Evolutionary conservation across 495 filamentous ascomycete species (phyloP).

Genomic region (Tuber melanosporum): DNA sequence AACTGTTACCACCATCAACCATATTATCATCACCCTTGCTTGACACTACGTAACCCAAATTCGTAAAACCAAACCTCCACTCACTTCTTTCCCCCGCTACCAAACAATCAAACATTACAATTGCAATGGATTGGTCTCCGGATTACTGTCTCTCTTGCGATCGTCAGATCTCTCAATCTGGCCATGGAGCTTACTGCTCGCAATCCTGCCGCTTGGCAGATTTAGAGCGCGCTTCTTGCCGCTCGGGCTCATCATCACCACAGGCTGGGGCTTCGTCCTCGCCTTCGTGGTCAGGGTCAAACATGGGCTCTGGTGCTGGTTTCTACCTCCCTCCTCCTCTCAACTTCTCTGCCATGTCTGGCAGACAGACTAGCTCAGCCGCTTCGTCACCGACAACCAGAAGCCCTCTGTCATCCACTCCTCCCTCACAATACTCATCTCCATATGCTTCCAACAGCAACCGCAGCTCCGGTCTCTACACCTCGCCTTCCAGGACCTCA

Average conservation of each 20-base stretch:
- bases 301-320: conserved; percentile 43
- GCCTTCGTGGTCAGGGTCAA: conserved; percentile 46
- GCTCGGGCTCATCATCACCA: conserved; percentile 52
- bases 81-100: conserved; percentile 9
- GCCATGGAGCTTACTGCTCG: conserved; percentile 77
- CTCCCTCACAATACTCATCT: conserved; percentile 38
- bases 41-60: conserved; percentile 16
- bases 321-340: conserved; percentile 67
- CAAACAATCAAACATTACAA: conserved; percentile 48
- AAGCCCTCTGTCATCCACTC: conserved; percentile 42
- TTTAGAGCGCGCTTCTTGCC: conserved; percentile 61
- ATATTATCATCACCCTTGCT: conserved; percentile 17
- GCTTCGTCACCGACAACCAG: conserved; percentile 26
- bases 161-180: conserved; percentile 62
- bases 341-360: conserved; percentile 51
- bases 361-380: conserved; percentile 24
- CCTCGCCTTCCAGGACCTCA: conserved; percentile 71
- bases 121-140: conserved; percentile 77
- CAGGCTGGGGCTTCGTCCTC: conserved; percentile 45
- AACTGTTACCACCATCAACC: conserved; percentile 8
- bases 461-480: conserved; percentile 35
- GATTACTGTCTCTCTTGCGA: conserved; percentile 96
- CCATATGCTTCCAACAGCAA: conserved; percentile 40
- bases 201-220: conserved; percentile 87
- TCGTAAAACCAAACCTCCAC: conserved; percentile 12